Evolutionary conservation across 208 protist species (phyloP).

Genomic region (Crithidia brevicula): DNA sequence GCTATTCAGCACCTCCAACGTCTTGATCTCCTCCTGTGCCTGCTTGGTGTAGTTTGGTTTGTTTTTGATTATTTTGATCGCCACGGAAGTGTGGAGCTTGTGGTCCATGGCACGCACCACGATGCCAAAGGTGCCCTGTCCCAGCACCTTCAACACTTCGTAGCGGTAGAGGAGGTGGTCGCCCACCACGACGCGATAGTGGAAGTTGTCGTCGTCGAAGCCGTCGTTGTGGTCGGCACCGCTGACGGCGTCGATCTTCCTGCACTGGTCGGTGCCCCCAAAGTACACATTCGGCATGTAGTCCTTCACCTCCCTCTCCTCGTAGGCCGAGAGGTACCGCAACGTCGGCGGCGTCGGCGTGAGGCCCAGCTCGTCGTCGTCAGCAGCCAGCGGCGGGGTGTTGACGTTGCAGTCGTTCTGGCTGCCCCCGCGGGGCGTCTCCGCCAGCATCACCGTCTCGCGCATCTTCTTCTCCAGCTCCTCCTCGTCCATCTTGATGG

Average conservation of each 20-base stretch:
- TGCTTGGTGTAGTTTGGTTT: conserved; percentile 81
- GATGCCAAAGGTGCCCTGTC: conserved; percentile 90
- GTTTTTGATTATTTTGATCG: conserved; percentile 90
- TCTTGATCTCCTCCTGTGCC: conserved; percentile 85
- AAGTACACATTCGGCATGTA: conserved; percentile 78
- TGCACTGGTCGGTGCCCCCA: conserved; percentile 49
- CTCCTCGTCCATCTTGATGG: conserved; percentile 22
- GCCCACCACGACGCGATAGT: conserved; percentile 89
- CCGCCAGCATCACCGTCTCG: conserved; percentile 5
- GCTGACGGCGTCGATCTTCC: conserved; percentile 58
- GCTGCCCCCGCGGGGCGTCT: not conserved
- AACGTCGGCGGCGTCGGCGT: conserved; percentile 29
- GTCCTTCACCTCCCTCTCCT: conserved; percentile 64
- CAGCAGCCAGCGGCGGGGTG: conserved; percentile 11
- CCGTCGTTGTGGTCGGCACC: conserved; percentile 72
- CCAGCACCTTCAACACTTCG: conserved; percentile 82
- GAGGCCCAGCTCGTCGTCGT: conserved; percentile 17
- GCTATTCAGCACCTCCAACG: conserved; percentile 62
- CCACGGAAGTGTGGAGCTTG: conserved; percentile 50
- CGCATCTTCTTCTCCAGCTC: conserved; percentile 10
- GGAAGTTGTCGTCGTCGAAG: conserved; percentile 95
- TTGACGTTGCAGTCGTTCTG: conserved; percentile 32
- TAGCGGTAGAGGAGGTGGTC: conserved; percentile 96
- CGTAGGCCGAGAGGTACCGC: conserved; percentile 61
- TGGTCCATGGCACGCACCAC: conserved; percentile 88